These are phyloP conservation scores for Plectranthus barbatus DNA, from an alignment of 257 asterid species.

Conservation along the genomic window DNA sequence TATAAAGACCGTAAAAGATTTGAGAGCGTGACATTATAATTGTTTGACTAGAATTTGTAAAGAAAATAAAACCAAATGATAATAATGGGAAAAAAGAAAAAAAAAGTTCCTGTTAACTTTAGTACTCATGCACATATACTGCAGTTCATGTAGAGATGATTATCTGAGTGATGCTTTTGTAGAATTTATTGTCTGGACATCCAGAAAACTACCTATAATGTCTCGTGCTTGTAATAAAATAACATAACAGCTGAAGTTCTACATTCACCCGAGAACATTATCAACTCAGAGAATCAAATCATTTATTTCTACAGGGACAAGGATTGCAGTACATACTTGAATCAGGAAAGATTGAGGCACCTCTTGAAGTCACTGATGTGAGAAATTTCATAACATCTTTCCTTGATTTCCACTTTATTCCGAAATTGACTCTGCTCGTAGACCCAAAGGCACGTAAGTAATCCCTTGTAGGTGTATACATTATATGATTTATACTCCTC, in stretches of 20 bases:
- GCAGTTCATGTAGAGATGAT: slow-evolving; percentile 13
- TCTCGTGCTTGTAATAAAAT: neutral
- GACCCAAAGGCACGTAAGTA: slow-evolving; percentile 29
- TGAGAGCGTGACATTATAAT: no score
- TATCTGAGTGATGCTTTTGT: neutral
- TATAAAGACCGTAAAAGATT: no score
- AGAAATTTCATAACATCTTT: slow-evolving; percentile 33
- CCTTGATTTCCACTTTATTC: slow-evolving; percentile 35
- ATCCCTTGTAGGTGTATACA: slow-evolving; percentile 26
- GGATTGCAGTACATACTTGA: slow-evolving; percentile 24
- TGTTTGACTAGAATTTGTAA: no score
- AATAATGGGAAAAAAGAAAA: neutral
- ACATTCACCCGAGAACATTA: neutral
- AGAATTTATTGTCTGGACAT: neutral
- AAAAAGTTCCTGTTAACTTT: neutral
- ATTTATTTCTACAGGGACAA: neutral
- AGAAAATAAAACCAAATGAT: neutral
- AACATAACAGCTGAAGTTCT: neutral
- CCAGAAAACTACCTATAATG: neutral
- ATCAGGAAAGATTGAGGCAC: slow-evolving; percentile 22
- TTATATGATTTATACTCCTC: slow-evolving; percentile 27
- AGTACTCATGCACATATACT: neutral
- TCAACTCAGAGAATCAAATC: neutral
- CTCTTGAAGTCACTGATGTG: slow-evolving; percentile 13
- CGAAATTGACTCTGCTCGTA: slow-evolving; percentile 14